Evolutionary conservation across 495 filamentous ascomycete species (phyloP).

Genomic region (Xylaria intraflava): DNA sequence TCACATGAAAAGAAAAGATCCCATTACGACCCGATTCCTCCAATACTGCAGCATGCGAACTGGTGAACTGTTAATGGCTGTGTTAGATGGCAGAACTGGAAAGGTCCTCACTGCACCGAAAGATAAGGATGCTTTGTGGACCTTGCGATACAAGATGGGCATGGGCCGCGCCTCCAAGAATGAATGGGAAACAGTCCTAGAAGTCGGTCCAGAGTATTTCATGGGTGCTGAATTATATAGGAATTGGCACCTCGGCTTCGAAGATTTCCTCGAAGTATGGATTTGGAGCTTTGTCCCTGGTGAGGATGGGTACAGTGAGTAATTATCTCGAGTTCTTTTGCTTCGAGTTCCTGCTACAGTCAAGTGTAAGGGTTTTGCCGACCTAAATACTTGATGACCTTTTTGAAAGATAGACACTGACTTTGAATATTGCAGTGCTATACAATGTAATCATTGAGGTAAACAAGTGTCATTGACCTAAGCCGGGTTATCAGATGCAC

Average conservation of each 20-base stretch:
- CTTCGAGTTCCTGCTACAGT: not conserved
- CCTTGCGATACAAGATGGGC: slow-evolving; percentile 37
- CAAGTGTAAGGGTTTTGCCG: not conserved
- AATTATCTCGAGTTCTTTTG: not conserved
- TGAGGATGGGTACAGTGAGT: not conserved
- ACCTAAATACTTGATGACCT: not conserved
- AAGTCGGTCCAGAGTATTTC: slow-evolving; percentile 37
- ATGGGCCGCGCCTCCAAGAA: slow-evolving; percentile 37
- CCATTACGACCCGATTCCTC: slow-evolving; percentile 44
- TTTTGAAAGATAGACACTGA: not conserved
- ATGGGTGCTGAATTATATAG: slow-evolving; percentile 32
- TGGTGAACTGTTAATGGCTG: slow-evolving; percentile 35
- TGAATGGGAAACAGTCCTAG: slow-evolving; percentile 31
- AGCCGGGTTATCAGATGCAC: not conserved
- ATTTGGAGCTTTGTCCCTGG: slow-evolving; percentile 44
- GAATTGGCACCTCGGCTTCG: slow-evolving; percentile 43
- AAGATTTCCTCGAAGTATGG: slow-evolving; percentile 46
- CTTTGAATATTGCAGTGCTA: slow-evolving; percentile 3
- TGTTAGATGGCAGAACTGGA: slow-evolving; percentile 46
- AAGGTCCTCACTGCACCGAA: slow-evolving; percentile 35
- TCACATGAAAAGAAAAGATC: slow-evolving; percentile 45
- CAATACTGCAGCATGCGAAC: slow-evolving; percentile 41
- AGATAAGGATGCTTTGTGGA: slow-evolving; percentile 39
- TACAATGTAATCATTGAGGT: slow-evolving; percentile 30
- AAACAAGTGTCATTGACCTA: not conserved